These are phyloP conservation scores for Allium fistulosum DNA, from an alignment of 106 monocot genomes.

Conservation along the genomic window DNA sequence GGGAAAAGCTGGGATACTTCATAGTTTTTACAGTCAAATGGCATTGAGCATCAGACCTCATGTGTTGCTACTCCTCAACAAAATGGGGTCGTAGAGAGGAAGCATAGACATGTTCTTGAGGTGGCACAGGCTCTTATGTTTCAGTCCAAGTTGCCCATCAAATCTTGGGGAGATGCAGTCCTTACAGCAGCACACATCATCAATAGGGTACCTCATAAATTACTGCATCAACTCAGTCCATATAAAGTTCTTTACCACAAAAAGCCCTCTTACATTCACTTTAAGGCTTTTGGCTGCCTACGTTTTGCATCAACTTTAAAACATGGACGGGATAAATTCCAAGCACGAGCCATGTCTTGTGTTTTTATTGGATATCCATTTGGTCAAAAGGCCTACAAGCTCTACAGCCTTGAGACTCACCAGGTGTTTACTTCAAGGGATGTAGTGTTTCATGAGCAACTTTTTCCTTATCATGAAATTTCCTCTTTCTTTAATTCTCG, in stretches of 20 bases:
- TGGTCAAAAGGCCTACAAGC: too few relatives aligned
- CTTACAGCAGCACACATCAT: not conserved
- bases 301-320: not conserved
- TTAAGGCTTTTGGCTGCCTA: not conserved
- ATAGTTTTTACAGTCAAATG: too few relatives aligned
- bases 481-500: too few relatives aligned
- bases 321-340: not conserved
- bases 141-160: not conserved
- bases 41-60: not conserved
- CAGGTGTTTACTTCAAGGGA: not conserved
- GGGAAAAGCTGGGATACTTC: too few relatives aligned
- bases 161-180: not conserved
- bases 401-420: too few relatives aligned
- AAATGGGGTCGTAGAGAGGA: not conserved
- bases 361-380: too few relatives aligned
- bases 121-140: not conserved
- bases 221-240: not conserved
- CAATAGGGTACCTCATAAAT: not conserved
- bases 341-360: too few relatives aligned
- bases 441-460: not conserved
- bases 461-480: not conserved
- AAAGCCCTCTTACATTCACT: too few relatives aligned
- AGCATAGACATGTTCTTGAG: not conserved
- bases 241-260: too few relatives aligned
- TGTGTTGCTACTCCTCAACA: constrained; percentile 4